Evolutionary conservation across 2,329 filamentous ascomycete species (phyloP).

Genomic region (Penicillium sp.): DNA sequence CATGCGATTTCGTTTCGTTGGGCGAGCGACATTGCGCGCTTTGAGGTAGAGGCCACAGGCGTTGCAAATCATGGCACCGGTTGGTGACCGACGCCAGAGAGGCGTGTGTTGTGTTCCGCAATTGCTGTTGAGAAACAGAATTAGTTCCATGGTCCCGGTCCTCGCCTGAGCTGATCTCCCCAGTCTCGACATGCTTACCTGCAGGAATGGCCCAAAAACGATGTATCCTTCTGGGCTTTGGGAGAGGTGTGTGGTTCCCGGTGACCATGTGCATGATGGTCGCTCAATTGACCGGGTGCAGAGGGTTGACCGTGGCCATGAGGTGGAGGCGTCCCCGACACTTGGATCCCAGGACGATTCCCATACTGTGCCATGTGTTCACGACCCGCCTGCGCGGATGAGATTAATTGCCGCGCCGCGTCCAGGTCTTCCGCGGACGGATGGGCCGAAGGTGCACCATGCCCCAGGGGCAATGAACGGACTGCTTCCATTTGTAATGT

Average conservation of each 20-base stretch:
- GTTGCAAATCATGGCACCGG: constrained; percentile 94
- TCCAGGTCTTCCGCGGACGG: constrained; percentile 44
- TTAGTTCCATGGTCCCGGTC: no score
- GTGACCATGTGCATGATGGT: constrained; percentile 10
- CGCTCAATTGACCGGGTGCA: constrained; percentile 12
- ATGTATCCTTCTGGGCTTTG: constrained; percentile 32
- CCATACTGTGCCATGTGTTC: constrained; percentile 29
- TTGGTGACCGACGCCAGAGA: constrained; percentile 86
- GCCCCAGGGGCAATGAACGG: constrained; percentile 27
- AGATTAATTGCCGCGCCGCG: constrained; percentile 44
- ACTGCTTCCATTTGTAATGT: constrained; percentile 34
- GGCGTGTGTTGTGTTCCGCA: constrained; percentile 91
- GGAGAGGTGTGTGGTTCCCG: constrained; percentile 27
- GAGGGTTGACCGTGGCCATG: constrained; percentile 16
- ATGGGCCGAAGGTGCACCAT: constrained; percentile 33
- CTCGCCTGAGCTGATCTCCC: no score
- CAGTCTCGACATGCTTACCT: constrained; percentile 25
- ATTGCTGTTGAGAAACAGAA: constrained; percentile 57
- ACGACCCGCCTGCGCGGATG: constrained; percentile 41
- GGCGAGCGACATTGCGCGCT: constrained; percentile 82
- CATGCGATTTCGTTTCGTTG: constrained; percentile 76
- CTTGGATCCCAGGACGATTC: constrained; percentile 15
- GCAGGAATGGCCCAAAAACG: constrained; percentile 39
- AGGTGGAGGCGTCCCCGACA: constrained; percentile 12
- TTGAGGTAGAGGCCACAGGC: constrained; percentile 94